phyloP scores from a whole-genome alignment of 2,329 filamentous ascomycete species.

The Colletotrichum tanaceti region DNA sequence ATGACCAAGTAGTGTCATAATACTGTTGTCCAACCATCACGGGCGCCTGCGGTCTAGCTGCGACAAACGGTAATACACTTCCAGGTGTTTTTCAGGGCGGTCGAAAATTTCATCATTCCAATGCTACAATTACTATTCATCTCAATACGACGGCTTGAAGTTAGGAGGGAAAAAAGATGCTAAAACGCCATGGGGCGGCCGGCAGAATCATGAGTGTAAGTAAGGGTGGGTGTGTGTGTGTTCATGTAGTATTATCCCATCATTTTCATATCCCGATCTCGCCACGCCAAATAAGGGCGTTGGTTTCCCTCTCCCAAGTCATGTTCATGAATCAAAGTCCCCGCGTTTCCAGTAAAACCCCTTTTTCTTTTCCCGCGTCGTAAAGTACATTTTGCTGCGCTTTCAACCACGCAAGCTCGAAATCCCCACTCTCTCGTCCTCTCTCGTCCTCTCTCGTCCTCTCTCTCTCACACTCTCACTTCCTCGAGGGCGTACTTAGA shows the following conservation, averaged over 20 bases:
- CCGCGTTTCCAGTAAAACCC: neutral
- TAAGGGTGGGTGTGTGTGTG: too few relatives aligned
- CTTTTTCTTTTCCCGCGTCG: neutral
- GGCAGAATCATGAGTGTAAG: neutral
- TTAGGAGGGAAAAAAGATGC: neutral
- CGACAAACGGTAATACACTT: too few relatives aligned
- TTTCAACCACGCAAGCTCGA: neutral
- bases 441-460: too few relatives aligned
- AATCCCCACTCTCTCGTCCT: too few relatives aligned
- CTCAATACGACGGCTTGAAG: neutral
- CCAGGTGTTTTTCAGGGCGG: neutral
- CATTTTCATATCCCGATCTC: constrained; percentile 15
- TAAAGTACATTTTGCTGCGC: neutral
- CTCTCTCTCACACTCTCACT: too few relatives aligned
- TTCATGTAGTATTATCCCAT: neutral
- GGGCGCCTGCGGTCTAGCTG: too few relatives aligned
- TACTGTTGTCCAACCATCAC: too few relatives aligned
- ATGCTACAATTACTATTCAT: constrained; percentile 24
- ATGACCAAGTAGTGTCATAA: too few relatives aligned
- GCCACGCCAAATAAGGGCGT: neutral
- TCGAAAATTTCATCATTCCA: neutral
- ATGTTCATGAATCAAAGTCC: constrained; percentile 16
- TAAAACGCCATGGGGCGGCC: constrained; percentile 3
- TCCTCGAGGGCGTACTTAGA: constrained; percentile 8
- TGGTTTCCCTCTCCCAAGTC: neutral